Base-by-base conservation (phyloP, 352 stramenopile species). In the Aphanomyces euteiches region DNA sequence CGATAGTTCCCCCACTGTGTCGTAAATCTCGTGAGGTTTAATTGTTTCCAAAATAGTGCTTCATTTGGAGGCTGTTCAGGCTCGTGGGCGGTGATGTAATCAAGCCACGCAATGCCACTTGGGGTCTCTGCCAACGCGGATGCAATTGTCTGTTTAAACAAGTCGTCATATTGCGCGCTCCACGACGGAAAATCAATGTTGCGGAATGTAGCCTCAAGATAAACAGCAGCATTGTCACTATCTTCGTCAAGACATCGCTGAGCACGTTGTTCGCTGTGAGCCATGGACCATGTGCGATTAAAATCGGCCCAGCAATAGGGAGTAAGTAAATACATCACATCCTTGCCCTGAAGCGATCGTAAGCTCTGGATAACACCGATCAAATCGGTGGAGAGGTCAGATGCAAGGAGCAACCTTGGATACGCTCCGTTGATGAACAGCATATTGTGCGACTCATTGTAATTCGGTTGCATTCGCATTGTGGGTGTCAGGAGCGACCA, bases 241-340 rank as follows among this genome's bases (percentile, higher is more conserved):
- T 70, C 17, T 7, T 53, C 15, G 5, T 39, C 34, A 8, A 38
- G 34, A n/a, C 64, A 70, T 28, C 64, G 48, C 39, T 17, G 10
- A 40, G 58, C 47, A 1, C 64, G 64, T 28, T 61, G 34, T 3
- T 38, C 28, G 37, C 40, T 61, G 7, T 70, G 64, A 4, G 8
- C 64, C 19, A 70, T 34, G 13, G 58, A 45, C 64, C 64, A 70
- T 36, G 4, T 15, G 7, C 47, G 48, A 7, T 63, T 56, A 4
- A 63, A 38, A 39, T 70, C 64, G 8, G 48, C 1, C 64, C 64
- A 70, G 47, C 64, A 70, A 37, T 63, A 70, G 12, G 43, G 45
- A 13, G 45, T 61, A 17, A 28, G 12, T 4, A 70, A 6, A n/a
- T 19, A 45, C 3, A 19, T n/a, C 4, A 40, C 34, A 19, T 61